A percentile compares a stretch with the other conserved stretches of the same genome.
These are phyloP conservation scores for Paraconiothyrium brasiliense DNA, from an alignment of 2,329 filamentous ascomycete species.

Conservation along the genomic window DNA sequence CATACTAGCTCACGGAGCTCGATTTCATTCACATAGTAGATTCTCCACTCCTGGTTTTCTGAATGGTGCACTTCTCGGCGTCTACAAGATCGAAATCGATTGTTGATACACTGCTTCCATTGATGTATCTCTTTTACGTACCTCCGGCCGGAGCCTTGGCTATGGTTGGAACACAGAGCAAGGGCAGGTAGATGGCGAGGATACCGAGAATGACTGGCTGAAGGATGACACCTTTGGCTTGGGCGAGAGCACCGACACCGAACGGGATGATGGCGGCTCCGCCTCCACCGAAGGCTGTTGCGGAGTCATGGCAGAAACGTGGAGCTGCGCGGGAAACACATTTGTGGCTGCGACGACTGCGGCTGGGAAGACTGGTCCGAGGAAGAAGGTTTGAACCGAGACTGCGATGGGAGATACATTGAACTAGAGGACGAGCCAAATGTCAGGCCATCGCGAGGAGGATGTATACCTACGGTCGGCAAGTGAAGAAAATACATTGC, in stretches of 20 bases:
- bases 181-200: slow-evolving; percentile 56
- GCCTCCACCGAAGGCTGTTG: slow-evolving; percentile 75
- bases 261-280: slow-evolving; percentile 72
- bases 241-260: slow-evolving; percentile 71
- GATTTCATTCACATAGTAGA: not conserved
- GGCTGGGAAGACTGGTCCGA: slow-evolving; percentile 79
- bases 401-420: slow-evolving; percentile 75
- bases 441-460: slow-evolving; percentile 68
- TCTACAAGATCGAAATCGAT: slow-evolving; percentile 33
- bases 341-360: slow-evolving; percentile 76
- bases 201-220: slow-evolving; percentile 66
- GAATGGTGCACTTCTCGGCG: slow-evolving; percentile 27
- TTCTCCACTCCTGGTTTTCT: slow-evolving; percentile 17
- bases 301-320: slow-evolving; percentile 82
- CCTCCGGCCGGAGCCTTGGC: slow-evolving; percentile 22
- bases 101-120: slow-evolving; percentile 26
- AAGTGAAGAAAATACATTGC: not conserved
- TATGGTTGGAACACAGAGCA: slow-evolving; percentile 45
- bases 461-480: slow-evolving; percentile 63
- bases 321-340: slow-evolving; percentile 74
- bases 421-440: slow-evolving; percentile 81
- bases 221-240: slow-evolving; percentile 65
- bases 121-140: not conserved
- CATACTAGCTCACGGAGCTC: not conserved
- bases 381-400: slow-evolving; percentile 76